Evolutionary conservation across 306 rosid species (phyloP).

Genomic region (Pueraria montana): DNA sequence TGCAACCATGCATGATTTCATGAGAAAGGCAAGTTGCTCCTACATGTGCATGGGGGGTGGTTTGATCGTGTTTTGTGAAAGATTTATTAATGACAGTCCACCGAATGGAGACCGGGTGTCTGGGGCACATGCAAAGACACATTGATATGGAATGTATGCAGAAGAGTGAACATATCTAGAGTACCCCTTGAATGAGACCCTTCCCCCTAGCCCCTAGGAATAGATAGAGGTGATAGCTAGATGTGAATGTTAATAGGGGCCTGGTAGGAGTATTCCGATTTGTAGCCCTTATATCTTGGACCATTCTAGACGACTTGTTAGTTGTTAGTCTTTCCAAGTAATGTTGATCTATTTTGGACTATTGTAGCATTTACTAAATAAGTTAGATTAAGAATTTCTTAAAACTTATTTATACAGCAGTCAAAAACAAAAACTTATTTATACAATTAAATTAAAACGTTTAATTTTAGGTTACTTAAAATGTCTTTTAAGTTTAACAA

Average conservation of each 20-base stretch:
- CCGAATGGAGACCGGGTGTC: neutral
- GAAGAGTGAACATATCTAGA: constrained; percentile 19
- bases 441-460: no score
- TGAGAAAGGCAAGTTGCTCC: neutral
- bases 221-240: neutral
- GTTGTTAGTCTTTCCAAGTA: neutral
- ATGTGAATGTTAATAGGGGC: neutral
- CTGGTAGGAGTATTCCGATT: neutral
- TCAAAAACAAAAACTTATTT: no score
- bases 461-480: no score
- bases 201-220: neutral
- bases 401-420: no score
- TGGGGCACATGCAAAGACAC: constrained; percentile 4
- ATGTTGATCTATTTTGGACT: neutral
- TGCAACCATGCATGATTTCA: neutral
- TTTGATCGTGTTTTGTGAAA: neutral
- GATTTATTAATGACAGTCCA: neutral
- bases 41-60: neutral
- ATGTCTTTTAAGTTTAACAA: no score
- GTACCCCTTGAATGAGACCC: constrained; percentile 2
- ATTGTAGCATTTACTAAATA: neutral
- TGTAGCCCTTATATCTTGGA: neutral
- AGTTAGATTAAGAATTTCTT: no score
- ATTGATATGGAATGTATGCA: constrained; percentile 26
- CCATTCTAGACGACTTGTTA: neutral